Percentiles rank a stretch among this genome's conserved stretches.
These are phyloP conservation scores for Ocimum tenuiflorum DNA, from an alignment of 257 asterid genomes.

Conservation along the genomic window DNA sequence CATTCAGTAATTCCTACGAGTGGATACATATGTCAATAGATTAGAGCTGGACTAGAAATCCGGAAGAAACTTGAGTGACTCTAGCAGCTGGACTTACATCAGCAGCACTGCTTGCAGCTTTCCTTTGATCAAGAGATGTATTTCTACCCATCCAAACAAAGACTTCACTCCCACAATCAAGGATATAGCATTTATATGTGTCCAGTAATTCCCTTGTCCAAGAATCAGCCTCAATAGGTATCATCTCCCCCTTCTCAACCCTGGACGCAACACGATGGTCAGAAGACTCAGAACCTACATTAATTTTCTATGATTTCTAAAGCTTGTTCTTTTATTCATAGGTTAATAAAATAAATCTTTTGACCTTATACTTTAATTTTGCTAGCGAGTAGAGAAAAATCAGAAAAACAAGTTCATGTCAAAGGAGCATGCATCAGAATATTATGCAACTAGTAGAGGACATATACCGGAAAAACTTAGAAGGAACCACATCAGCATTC, in stretches of 20 bases:
- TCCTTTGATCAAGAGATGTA: conserved; percentile 82
- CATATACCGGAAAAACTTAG: conserved; percentile 71
- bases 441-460: conserved; percentile 8
- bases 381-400: not conserved
- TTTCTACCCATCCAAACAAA: conserved; percentile 96
- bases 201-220: conserved; percentile 80
- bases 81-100: conserved; percentile 57
- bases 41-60: conserved; percentile 11
- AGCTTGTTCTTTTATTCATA: not conserved
- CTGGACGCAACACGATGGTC: conserved; percentile 11
- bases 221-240: conserved; percentile 59
- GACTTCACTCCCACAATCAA: conserved; percentile 77
- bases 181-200: conserved; percentile 76
- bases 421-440: not conserved
- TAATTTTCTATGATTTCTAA: not conserved
- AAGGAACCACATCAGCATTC: conserved; percentile 35
- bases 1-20: conserved; percentile 54
- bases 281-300: conserved; percentile 14
- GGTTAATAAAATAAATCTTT: not conserved
- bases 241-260: conserved; percentile 68
- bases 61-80: conserved; percentile 12
- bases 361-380: not conserved
- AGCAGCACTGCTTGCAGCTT: conserved; percentile 75
- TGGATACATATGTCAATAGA: conserved; percentile 14
- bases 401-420: not conserved